Conservation (phyloP, 179 eudicot genomes). For the Beta lomatogona region DNA sequence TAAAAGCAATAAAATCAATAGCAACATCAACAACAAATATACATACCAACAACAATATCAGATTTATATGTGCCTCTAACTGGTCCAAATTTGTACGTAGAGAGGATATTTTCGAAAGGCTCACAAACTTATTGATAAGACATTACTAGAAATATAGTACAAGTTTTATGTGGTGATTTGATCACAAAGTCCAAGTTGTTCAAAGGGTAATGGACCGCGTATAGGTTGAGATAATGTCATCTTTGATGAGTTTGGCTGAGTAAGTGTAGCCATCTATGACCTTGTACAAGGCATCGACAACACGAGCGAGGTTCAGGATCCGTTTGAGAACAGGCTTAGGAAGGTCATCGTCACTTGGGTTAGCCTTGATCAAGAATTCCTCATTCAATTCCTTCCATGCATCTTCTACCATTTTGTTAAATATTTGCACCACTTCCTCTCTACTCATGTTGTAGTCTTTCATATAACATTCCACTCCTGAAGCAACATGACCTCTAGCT, state of each 20-base stretch:
- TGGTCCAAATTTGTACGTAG: too few relatives aligned
- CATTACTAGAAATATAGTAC: not conserved
- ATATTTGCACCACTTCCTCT: constrained; percentile 27
- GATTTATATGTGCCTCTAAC: too few relatives aligned
- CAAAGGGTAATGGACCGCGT: not conserved
- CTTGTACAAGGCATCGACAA: constrained; percentile 26
- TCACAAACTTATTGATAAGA: not conserved
- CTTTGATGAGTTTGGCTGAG: constrained; percentile 28
- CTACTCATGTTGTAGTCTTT: constrained; percentile 34
- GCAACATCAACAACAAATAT: too few relatives aligned
- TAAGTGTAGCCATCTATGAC: constrained; percentile 34
- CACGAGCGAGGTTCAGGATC: constrained; percentile 28
- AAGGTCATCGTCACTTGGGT: not conserved
- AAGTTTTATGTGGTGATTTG: not conserved
- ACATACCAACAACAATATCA: too few relatives aligned
- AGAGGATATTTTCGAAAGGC: too few relatives aligned
- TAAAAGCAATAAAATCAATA: too few relatives aligned
- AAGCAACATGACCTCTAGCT: constrained; percentile 39
- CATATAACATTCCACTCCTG: constrained; percentile 47
- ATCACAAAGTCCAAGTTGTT: not conserved
- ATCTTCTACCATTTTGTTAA: constrained; percentile 32
- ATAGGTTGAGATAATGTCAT: constrained; percentile 31
- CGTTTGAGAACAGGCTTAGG: constrained; percentile 28
- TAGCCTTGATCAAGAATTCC: constrained; percentile 23
- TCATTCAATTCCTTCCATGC: constrained; percentile 46